These are phyloP conservation scores for Austroboletus eburneus DNA, from an alignment of 768 basidiomycete species.

Conservation along the genomic window DNA sequence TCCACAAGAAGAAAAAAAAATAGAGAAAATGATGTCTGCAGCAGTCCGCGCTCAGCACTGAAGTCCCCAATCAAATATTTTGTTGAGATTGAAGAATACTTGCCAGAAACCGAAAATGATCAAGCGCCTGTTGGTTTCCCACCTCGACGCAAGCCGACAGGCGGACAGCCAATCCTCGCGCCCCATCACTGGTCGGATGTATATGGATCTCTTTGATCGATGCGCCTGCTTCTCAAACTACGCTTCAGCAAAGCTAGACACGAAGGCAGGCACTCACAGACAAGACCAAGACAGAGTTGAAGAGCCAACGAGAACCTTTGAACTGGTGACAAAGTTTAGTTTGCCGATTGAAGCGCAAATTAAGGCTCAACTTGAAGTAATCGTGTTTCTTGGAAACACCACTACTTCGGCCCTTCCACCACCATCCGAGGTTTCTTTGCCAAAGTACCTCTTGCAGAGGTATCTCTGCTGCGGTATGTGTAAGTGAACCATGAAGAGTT, in stretches of 20 bases:
- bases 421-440: slow-evolving; percentile 3
- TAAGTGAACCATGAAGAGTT: slow-evolving; percentile 6
- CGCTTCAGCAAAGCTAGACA: slow-evolving; percentile 3
- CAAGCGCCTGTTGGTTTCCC: slow-evolving; percentile 13
- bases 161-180: slow-evolving; percentile 10
- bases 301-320: not conserved
- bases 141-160: slow-evolving; percentile 14
- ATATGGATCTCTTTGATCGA: slow-evolving; percentile 9
- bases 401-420: slow-evolving; percentile 12
- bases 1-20: not conserved
- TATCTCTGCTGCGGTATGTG: not conserved
- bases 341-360: slow-evolving; percentile 20
- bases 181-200: slow-evolving; percentile 8
- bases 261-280: not conserved
- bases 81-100: slow-evolving; percentile 4
- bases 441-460: slow-evolving; percentile 1
- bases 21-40: not conserved
- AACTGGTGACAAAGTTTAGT: slow-evolving; percentile 7
- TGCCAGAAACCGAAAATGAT: slow-evolving; percentile 10
- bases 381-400: slow-evolving; percentile 16
- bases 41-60: not conserved
- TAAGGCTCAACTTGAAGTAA: slow-evolving; percentile 18
- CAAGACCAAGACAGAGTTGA: slow-evolving; percentile 9
- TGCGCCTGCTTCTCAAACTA: not conserved
- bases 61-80: too few relatives aligned